These are phyloP conservation scores for Glonium stellatum DNA, from an alignment of 495 filamentous ascomycete genomes.

Conservation along the genomic window DNA sequence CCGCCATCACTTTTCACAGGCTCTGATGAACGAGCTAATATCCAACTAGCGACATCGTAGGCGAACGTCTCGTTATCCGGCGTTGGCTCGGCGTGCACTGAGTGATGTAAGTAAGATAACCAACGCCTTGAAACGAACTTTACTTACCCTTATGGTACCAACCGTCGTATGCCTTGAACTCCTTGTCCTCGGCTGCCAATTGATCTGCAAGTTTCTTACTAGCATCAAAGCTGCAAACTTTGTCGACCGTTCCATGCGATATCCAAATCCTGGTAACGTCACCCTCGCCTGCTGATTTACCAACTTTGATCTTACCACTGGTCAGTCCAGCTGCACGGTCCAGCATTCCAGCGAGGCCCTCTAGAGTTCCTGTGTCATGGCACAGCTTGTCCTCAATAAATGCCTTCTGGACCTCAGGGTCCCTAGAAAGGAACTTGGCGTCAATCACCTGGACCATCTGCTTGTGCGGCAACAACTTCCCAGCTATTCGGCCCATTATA, in stretches of 20 bases:
- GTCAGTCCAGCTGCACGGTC: constrained; percentile 54
- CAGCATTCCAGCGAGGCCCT: constrained; percentile 66
- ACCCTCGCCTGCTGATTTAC: constrained; percentile 31
- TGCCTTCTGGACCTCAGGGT: constrained; percentile 50
- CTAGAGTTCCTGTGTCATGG: constrained; percentile 73
- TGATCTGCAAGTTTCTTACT: constrained; percentile 56
- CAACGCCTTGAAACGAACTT: background rate
- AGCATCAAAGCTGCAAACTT: constrained; percentile 54
- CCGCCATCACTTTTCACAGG: constrained; percentile 10
- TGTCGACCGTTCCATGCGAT: constrained; percentile 62
- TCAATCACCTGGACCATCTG: constrained; percentile 55
- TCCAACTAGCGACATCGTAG: constrained; percentile 68
- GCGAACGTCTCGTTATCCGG: constrained; percentile 56
- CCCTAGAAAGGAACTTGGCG: constrained; percentile 52
- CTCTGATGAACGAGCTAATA: constrained; percentile 45
- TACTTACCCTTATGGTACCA: constrained; percentile 60
- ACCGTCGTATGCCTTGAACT: constrained; percentile 67
- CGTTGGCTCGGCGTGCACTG: constrained; percentile 62
- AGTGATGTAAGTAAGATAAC: constrained; percentile 4
- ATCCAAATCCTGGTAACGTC: constrained; percentile 49
- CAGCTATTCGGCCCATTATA: constrained; percentile 55
- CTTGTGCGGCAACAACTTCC: constrained; percentile 52
- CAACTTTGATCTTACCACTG: constrained; percentile 39
- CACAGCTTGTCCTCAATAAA: constrained; percentile 57
- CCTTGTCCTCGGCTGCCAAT: constrained; percentile 52